Evolutionary conservation across 768 basidiomycete species (phyloP).

Genomic region (Leccinum ochraceum): DNA sequence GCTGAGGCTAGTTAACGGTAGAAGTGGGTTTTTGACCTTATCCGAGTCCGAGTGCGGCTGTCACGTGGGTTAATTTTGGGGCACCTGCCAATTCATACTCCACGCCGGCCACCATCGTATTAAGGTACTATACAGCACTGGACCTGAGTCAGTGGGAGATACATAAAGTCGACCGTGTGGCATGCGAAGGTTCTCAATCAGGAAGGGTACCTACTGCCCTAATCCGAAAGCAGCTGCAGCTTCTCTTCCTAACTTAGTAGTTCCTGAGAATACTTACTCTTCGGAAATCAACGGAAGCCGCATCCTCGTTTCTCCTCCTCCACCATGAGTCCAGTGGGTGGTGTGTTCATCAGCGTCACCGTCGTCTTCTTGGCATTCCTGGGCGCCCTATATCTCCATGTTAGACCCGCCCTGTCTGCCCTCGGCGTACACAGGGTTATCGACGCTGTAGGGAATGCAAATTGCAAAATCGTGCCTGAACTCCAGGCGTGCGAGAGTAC

Average conservation of each 20-base stretch:
- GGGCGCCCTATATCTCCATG: constrained; percentile 48
- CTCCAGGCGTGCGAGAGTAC: constrained; percentile 70
- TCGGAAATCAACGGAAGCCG: not conserved
- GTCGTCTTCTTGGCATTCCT: constrained; percentile 40
- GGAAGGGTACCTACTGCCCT: no score
- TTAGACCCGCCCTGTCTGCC: constrained; percentile 45
- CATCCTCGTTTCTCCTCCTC: not conserved
- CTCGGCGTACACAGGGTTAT: constrained; percentile 49
- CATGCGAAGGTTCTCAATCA: no score
- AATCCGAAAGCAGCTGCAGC: no score
- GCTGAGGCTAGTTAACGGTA: no score
- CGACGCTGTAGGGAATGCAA: constrained; percentile 44
- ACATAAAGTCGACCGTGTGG: no score
- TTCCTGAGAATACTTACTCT: not conserved
- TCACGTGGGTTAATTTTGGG: not conserved
- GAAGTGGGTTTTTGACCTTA: not conserved
- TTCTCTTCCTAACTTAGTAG: not conserved
- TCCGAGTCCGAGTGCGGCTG: not conserved
- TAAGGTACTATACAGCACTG: no score
- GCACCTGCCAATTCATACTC: no score
- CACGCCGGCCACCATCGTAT: no score
- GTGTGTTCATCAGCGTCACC: constrained; percentile 6
- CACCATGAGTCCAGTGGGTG: not conserved
- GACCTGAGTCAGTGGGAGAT: no score
- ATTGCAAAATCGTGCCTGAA: constrained; percentile 52